These are phyloP conservation scores for Vickermania ingenoplastis DNA, from an alignment of 208 protist genomes.

Conservation along the genomic window DNA sequence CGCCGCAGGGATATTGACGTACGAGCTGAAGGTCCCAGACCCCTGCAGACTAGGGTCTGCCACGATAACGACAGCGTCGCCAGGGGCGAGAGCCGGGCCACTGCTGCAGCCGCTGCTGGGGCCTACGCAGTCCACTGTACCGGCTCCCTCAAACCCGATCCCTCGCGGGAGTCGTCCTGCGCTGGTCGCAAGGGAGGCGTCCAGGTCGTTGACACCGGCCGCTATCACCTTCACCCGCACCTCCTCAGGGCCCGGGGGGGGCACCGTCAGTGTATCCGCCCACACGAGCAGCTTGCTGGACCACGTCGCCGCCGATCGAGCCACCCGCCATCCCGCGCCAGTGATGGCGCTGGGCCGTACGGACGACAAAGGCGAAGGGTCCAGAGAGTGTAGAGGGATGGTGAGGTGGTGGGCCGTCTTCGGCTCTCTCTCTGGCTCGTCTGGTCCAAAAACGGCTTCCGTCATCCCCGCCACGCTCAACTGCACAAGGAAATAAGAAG, in stretches of 20 bases:
- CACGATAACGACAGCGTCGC: conserved; percentile 61
- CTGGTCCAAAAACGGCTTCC: no score
- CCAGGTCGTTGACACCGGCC: not conserved
- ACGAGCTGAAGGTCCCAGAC: conserved; percentile 65
- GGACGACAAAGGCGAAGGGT: no score
- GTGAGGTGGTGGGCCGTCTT: no score
- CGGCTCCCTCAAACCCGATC: conserved; percentile 1
- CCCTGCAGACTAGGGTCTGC: conserved; percentile 22
- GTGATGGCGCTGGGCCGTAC: no score
- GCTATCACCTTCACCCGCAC: not conserved
- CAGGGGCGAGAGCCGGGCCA: conserved; percentile 30
- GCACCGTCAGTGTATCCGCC: not conserved
- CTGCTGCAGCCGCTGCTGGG: not conserved
- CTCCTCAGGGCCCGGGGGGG: not conserved
- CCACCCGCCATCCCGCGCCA: not conserved
- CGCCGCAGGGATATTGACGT: conserved; percentile 40
- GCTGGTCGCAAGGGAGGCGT: not conserved
- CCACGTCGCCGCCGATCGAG: not conserved
- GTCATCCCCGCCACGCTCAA: no score
- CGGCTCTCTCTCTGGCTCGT: no score
- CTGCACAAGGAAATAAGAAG: no score
- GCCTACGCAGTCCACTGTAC: not conserved
- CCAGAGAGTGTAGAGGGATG: no score
- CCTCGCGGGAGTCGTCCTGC: not conserved
- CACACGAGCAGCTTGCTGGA: not conserved